Evolutionary conservation across 768 basidiomycete genomes (phyloP), one percentile per base, ranked within the genome.

Genomic region (Lyophyllum semitale): DNA sequence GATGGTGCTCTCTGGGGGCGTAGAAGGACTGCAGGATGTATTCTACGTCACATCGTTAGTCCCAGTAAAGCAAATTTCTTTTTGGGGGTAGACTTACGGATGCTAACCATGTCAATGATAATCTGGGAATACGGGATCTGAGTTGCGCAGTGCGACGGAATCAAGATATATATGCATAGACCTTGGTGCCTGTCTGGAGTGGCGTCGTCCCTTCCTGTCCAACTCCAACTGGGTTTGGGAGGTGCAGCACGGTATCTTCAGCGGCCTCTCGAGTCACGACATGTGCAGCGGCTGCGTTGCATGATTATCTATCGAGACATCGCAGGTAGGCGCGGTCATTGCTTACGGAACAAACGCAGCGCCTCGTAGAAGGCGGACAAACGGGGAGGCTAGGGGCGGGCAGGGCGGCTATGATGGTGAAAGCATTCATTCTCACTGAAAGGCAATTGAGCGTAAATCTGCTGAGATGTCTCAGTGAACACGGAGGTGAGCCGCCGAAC

Each of bases 1-100:
- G 73, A 60, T 71, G 75, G 69, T 70, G 82, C 47, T 70, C 65
- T n/a, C 75, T 65, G 1, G 82, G 81, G 9, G 79, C 71, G 2
- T 78, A 71, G 54, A 78, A 82, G 59, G 80, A 78, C 13, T 77
- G 69, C 2, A 79, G 72, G 54, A 82, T 82, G 61, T 80, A 76
- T 65, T 80, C 81, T 83, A 44, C 13, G 25, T 37, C 8, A 12
- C 35, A 2, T 13, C 22, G 27, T 50, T 30, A 20, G 25, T 23
- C 15, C 15, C 13, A 50, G 43, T 30, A 27, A 3, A 50, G 20
- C 9, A 12, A 8, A 25, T n/a, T n/a, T n/a, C n/a, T n/a, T n/a
- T 32, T 41, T 8, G 22, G 29, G 20, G 29, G 35, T 22, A 25
- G 22, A 72, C 79, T 71, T 59, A 82, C 80, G 75, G 44, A 80